Evolutionary conservation across 1,284 basidiomycete species (phyloP), one percentile per base, ranked within the genome.

Genomic region (Phellopilus nigrolimitatus): DNA sequence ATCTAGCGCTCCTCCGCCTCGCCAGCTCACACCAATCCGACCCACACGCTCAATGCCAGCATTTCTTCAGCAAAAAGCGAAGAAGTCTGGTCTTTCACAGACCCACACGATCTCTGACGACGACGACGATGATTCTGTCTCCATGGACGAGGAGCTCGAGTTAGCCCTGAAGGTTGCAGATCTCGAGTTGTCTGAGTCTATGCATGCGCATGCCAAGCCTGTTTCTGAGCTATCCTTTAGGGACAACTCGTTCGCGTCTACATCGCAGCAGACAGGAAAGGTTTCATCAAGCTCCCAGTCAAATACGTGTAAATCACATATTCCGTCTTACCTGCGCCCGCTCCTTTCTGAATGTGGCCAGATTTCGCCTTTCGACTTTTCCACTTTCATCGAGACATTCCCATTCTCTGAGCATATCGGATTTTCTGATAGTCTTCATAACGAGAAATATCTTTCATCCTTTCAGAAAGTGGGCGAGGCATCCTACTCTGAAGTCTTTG

Each of bases 401-500:
- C 85, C 85, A 15, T 27, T 19, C 19, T 60, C 75, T 78, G 12
- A 71, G 84, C 53, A 73, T 84, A 19, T 72, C 63, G 42, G 63
- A 61, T 37, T 58, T 47, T 51, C 45, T 39, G 57, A 37, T 46
- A 66, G 40, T 54, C 61, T 17, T 60, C 62, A 15, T 53, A 58
- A 13, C 61, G 45, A 31, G 51, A 60, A 6, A 31, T 59, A 22
- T 31, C 37, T 8, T 6, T 52, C 57, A 10, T 37, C 36, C 1
- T 89, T 91, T 66, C 73, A 71, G 56, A 99, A 99, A 69, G 84
- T 97, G 48, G 95, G 95, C 40, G 95, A 99, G 69, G 95, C 95
- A 9, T 93, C 90, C 43, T 99, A 90, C 67, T 97, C 93, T 0
- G 95, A 99, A 64, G 97, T 99, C n/a, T 99, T 92, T 68, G 85